Percentiles rank a stretch among this genome's conserved stretches.
These are phyloP conservation scores for Theobroma cacao DNA, from an alignment of 345 rosid species.

Conservation along the genomic window DNA sequence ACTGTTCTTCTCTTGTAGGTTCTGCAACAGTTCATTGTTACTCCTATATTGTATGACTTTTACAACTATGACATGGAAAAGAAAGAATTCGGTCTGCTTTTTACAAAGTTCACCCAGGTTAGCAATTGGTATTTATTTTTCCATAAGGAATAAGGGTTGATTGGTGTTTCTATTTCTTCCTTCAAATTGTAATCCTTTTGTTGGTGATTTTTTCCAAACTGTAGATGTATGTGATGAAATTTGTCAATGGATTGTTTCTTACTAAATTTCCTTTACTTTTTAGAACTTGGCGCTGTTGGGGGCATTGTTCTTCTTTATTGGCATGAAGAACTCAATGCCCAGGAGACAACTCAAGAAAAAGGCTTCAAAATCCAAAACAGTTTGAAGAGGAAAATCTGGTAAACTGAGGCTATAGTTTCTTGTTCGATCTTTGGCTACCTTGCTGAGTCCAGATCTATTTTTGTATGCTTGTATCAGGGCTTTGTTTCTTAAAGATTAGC, in stretches of 20 bases:
- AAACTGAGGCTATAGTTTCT: constrained; percentile 3
- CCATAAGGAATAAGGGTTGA: not conserved
- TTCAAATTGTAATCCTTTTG: not conserved
- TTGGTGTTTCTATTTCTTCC: not conserved
- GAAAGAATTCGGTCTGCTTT: constrained; percentile 49
- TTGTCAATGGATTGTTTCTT: not conserved
- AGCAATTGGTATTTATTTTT: not conserved
- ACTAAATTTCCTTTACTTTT: not conserved
- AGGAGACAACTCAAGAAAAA: constrained; percentile 60
- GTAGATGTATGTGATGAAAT: not conserved
- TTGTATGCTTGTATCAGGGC: constrained; percentile 20
- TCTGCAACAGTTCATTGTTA: constrained; percentile 53
- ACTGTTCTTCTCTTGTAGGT: constrained; percentile 35
- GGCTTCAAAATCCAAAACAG: constrained; percentile 55
- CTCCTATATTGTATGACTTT: constrained; percentile 62
- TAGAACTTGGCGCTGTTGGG: constrained; percentile 77
- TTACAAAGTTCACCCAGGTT: constrained; percentile 65
- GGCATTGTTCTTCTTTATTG: constrained; percentile 66
- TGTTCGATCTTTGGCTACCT: constrained; percentile 12
- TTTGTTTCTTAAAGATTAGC: constrained; percentile 14
- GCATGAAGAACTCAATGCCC: constrained; percentile 78
- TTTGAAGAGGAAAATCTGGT: constrained; percentile 19
- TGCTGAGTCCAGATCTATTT: constrained; percentile 7
- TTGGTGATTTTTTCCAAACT: not conserved
- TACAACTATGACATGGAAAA: constrained; percentile 63